These are phyloP conservation scores for Globisporangium lucens DNA, from an alignment of 352 stramenopile genomes.

Conservation along the genomic window DNA sequence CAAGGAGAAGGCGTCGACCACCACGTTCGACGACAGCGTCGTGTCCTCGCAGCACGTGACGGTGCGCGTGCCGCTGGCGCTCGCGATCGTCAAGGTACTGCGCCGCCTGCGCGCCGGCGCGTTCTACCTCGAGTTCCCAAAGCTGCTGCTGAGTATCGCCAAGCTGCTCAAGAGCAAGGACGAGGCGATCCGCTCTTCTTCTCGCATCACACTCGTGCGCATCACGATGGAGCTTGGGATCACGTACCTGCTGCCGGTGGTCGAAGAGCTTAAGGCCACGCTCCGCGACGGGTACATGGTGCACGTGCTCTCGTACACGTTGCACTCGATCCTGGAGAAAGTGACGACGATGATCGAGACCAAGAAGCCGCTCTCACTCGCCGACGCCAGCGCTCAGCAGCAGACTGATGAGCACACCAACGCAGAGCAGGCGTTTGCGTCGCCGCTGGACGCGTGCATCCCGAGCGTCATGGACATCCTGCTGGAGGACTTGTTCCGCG, in stretches of 20 bases:
- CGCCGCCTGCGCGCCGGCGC: constrained; percentile 86
- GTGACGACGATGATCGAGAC: constrained; percentile 53
- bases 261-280: constrained; percentile 81
- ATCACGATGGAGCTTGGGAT: constrained; percentile 91
- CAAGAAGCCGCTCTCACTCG: constrained; percentile 38
- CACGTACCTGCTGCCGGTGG: constrained; percentile 79
- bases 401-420: constrained; percentile 16
- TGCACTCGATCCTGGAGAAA: constrained; percentile 83
- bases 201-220: constrained; percentile 92
- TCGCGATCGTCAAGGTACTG: constrained; percentile 97
- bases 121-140: constrained; percentile 93
- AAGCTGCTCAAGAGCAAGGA: constrained; percentile 91
- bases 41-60: constrained; percentile 48
- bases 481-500: constrained; percentile 78
- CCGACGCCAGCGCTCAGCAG: constrained; percentile 19
- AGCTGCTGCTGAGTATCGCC: constrained; percentile 91
- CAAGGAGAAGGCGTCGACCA: constrained; percentile 22
- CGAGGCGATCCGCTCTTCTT: constrained; percentile 89
- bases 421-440: constrained; percentile 39
- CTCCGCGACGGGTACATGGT: constrained; percentile 84
- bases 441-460: constrained; percentile 73
- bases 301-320: constrained; percentile 84
- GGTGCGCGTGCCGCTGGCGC: constrained; percentile 91
- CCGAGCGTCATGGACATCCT: constrained; percentile 82
- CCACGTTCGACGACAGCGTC: constrained; percentile 47